A percentile compares a stretch with the other conserved stretches of the same genome.
Conservation (phyloP, 345 rosid genomes). For the Eucalyptus cloeziana region DNA sequence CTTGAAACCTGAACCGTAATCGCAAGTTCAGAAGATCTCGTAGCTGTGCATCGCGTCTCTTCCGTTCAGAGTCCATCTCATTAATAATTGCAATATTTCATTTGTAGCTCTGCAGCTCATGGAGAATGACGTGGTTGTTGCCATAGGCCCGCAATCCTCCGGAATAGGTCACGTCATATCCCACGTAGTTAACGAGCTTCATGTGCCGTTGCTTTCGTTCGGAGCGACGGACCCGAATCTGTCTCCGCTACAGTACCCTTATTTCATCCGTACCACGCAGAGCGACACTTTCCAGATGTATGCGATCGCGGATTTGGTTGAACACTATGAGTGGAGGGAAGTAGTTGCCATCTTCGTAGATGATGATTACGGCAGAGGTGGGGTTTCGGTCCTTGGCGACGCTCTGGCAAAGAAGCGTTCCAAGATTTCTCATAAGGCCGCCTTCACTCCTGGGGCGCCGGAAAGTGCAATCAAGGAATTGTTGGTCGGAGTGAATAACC, state of each 20-base stretch:
- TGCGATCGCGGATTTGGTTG: conserved; percentile 66
- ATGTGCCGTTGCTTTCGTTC: conserved; percentile 56
- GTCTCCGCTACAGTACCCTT: conserved; percentile 51
- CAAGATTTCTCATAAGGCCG: conserved; percentile 68
- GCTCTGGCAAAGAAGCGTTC: conserved; percentile 64
- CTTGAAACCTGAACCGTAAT: neutral
- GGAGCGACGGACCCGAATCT: conserved; percentile 67
- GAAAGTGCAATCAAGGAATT: conserved; percentile 29
- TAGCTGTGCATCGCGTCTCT: neutral
- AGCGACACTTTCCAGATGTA: conserved; percentile 74
- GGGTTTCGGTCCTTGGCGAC: conserved; percentile 66
- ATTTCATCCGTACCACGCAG: conserved; percentile 49
- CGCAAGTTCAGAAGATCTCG: neutral
- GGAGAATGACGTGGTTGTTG: conserved; percentile 56
- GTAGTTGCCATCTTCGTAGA: conserved; percentile 77
- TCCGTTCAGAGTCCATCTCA: neutral
- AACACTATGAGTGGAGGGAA: conserved; percentile 66
- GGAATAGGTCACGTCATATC: conserved; percentile 84
- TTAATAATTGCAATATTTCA: neutral
- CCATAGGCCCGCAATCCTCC: conserved; percentile 92
- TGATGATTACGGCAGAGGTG: conserved; percentile 84
- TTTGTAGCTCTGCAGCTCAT: conserved; percentile 85
- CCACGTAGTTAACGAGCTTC: conserved; percentile 56
- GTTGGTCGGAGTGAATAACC: conserved; percentile 43
- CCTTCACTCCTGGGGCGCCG: conserved; percentile 47